Evolutionary conservation across 2,329 filamentous ascomycete species (phyloP).

Genomic region (Tolypocladium endophyticum): DNA sequence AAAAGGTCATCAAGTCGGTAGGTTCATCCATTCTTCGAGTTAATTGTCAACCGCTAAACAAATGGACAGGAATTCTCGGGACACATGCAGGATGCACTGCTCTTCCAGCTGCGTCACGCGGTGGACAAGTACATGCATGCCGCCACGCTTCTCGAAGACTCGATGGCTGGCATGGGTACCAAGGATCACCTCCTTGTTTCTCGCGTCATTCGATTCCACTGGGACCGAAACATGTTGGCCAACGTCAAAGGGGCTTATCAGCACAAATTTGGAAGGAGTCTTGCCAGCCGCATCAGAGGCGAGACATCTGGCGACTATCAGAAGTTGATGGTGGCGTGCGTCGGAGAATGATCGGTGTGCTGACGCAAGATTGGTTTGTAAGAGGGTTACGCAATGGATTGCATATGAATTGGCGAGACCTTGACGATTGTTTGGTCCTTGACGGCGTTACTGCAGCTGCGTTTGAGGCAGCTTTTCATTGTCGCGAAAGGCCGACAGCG

Average conservation of each 20-base stretch:
- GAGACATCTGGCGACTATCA: conserved; percentile 84
- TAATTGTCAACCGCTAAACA: not conserved
- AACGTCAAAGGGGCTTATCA: conserved; percentile 72
- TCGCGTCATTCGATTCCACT: conserved; percentile 72
- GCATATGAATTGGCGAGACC: not conserved
- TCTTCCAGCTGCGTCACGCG: conserved; percentile 69
- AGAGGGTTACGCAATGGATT: not conserved
- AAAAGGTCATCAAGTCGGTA: conserved; percentile 62
- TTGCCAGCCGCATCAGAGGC: conserved; percentile 60
- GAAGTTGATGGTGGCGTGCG: conserved; percentile 61
- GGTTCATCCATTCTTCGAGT: conserved; percentile 11
- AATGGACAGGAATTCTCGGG: conserved; percentile 64
- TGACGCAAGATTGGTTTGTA: not conserved
- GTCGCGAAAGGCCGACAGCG: not conserved
- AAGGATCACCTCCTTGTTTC: conserved; percentile 72
- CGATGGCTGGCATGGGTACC: conserved; percentile 80
- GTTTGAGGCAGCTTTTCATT: not conserved
- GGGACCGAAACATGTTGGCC: conserved; percentile 64
- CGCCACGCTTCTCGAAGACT: conserved; percentile 69
- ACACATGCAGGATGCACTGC: conserved; percentile 79
- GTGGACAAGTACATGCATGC: conserved; percentile 77
- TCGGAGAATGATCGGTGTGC: conserved; percentile 29
- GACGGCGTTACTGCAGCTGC: not conserved
- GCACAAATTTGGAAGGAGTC: conserved; percentile 55
- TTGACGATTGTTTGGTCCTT: not conserved